Evolutionary conservation across 2,329 filamentous ascomycete genomes (phyloP).

Genomic region (Epichloe hybrida): DNA sequence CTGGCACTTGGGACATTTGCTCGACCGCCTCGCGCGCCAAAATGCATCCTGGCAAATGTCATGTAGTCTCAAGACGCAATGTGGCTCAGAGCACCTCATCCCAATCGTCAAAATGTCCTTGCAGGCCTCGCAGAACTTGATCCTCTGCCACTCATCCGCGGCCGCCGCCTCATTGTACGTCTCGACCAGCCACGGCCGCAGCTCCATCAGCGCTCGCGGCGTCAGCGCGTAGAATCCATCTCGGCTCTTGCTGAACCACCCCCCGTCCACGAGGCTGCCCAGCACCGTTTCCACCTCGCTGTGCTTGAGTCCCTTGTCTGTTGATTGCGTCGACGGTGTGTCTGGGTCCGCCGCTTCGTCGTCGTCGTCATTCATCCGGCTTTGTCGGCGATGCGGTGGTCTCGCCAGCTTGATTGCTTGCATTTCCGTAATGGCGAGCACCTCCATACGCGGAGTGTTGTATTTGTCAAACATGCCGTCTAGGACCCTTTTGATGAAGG

Average conservation of each 20-base stretch:
- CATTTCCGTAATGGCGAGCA: slow-evolving; percentile 68
- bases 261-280: slow-evolving; percentile 55
- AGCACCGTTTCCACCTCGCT: slow-evolving; percentile 65
- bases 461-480: slow-evolving; percentile 86
- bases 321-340: slow-evolving; percentile 3
- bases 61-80: slow-evolving; percentile 61
- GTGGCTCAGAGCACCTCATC: slow-evolving; percentile 55
- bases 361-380: slow-evolving; percentile 19
- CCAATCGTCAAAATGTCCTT: slow-evolving; percentile 80
- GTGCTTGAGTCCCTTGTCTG: slow-evolving; percentile 52
- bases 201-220: slow-evolving; percentile 69
- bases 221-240: slow-evolving; percentile 64
- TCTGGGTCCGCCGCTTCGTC: slow-evolving; percentile 21
- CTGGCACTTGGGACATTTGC: slow-evolving; percentile 50
- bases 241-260: slow-evolving; percentile 69
- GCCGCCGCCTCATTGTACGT: slow-evolving; percentile 70
- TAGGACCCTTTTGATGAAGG: slow-evolving; percentile 75
- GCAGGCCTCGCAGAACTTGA: slow-evolving; percentile 82
- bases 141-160: slow-evolving; percentile 50
- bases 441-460: slow-evolving; percentile 68
- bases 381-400: slow-evolving; percentile 26
- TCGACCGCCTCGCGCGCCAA: slow-evolving; percentile 51
- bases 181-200: slow-evolving; percentile 71
- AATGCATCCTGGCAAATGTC: slow-evolving; percentile 61
- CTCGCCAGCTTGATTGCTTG: slow-evolving; percentile 61